Conservation (phyloP, 2,329 filamentous ascomycete species). For the Cladorrhinum sp. region DNA sequence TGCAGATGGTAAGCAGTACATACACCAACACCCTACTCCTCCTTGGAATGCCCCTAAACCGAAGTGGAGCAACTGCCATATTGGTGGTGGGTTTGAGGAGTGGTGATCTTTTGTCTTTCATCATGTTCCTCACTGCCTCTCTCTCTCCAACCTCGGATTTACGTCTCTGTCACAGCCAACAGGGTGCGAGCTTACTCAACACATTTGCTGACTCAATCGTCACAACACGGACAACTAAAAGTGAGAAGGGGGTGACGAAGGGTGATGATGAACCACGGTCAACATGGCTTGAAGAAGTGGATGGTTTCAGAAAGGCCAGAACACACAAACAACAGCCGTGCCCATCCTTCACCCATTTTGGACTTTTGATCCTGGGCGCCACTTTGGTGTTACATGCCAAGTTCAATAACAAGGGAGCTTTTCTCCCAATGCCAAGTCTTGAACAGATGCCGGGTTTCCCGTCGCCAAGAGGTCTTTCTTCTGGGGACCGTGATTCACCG, state of each 20-base stretch:
- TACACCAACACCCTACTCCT: slow-evolving; percentile 22
- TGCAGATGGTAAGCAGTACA: slow-evolving; percentile 16
- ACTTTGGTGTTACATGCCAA: background rate
- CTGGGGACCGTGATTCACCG: background rate
- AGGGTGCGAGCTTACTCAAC: background rate
- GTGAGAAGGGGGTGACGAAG: background rate
- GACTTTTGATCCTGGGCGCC: background rate
- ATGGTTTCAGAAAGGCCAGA: background rate
- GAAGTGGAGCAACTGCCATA: slow-evolving; percentile 17
- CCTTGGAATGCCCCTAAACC: slow-evolving; percentile 23
- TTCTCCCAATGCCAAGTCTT: background rate
- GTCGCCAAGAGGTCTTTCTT: background rate
- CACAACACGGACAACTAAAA: background rate
- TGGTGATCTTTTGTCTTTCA: background rate
- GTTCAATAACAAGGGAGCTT: background rate
- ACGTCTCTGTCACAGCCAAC: background rate
- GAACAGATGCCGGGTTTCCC: background rate
- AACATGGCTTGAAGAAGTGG: background rate
- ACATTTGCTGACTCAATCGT: background rate
- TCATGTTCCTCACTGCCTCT: too few relatives aligned
- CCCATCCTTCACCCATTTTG: background rate
- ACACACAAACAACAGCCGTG: background rate
- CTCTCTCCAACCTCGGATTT: background rate
- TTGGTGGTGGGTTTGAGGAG: slow-evolving; percentile 17
- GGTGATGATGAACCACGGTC: background rate